Percentiles rank a stretch among this genome's conserved stretches.
phyloP scores from a whole-genome alignment of 2,329 filamentous ascomycete genomes.

The Hypoxylon sp. region DNA sequence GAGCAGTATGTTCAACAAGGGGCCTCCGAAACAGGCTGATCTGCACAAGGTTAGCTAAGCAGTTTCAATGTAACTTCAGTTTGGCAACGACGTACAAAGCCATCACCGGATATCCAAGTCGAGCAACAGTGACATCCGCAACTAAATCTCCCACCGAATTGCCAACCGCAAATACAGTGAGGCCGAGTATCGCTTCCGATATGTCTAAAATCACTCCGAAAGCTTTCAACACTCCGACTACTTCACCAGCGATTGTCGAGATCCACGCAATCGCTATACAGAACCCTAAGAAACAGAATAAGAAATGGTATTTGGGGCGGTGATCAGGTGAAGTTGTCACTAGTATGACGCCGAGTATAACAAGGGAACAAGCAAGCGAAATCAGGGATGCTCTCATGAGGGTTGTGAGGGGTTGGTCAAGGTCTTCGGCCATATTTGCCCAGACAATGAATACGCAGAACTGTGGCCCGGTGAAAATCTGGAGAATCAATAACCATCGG shows the following conservation, averaged over 20 bases:
- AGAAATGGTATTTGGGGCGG: slow-evolving; percentile 78
- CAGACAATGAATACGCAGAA: slow-evolving; percentile 85
- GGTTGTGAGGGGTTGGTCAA: slow-evolving; percentile 63
- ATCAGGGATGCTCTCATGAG: slow-evolving; percentile 71
- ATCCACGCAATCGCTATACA: slow-evolving; percentile 95
- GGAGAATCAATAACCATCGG: slow-evolving; percentile 87
- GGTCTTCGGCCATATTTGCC: slow-evolving; percentile 73
- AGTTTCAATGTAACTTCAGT: neutral
- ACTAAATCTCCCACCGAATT: slow-evolving; percentile 96
- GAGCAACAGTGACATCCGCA: slow-evolving; percentile 92
- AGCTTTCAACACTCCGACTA: slow-evolving; percentile 94
- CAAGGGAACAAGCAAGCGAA: slow-evolving; percentile 76
- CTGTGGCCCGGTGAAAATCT: slow-evolving; percentile 87
- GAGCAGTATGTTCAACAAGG: slow-evolving; percentile 96
- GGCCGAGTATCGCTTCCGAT: slow-evolving; percentile 91
- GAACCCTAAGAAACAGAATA: slow-evolving; percentile 91
- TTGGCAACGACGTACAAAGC: slow-evolving; percentile 69
- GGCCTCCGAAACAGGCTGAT: slow-evolving; percentile 96
- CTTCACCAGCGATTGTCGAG: slow-evolving; percentile 93
- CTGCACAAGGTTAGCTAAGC: slow-evolving; percentile 55
- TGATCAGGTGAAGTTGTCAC: slow-evolving; percentile 75
- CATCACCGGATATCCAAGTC: slow-evolving; percentile 96
- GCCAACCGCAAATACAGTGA: slow-evolving; percentile 96
- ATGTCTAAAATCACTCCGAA: slow-evolving; percentile 93
- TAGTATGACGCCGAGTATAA: slow-evolving; percentile 76